Percentiles rank a stretch among this genome's conserved stretches.
Conservation (phyloP, 2,329 filamentous ascomycete genomes). For the Elsinoe ampelina region DNA sequence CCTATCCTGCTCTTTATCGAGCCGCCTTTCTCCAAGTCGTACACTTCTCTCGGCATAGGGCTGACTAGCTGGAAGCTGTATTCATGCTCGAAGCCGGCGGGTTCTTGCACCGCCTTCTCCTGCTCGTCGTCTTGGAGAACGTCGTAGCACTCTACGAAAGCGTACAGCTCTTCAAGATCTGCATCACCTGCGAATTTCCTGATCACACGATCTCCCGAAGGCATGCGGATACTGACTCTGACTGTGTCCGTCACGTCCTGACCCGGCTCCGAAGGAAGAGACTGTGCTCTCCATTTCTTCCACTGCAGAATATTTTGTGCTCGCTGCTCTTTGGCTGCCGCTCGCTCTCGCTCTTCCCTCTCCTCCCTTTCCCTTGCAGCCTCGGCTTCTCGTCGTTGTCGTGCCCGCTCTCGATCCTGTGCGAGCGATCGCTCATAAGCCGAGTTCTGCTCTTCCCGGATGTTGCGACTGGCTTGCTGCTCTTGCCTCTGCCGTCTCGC, state of each 20-base stretch:
- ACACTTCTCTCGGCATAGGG: conserved; percentile 75
- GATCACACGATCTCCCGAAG: conserved; percentile 63
- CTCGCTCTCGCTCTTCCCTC: conserved; percentile 55
- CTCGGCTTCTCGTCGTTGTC: conserved; percentile 67
- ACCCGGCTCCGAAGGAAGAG: conserved; percentile 59
- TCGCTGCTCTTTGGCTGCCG: conserved; percentile 51
- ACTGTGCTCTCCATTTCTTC: conserved; percentile 67
- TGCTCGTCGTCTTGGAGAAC: conserved; percentile 41
- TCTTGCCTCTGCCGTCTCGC: conserved; percentile 69
- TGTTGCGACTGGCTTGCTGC: conserved; percentile 67
- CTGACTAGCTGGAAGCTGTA: conserved; percentile 82
- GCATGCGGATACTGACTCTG: conserved; percentile 55
- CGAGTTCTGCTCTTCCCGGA: conserved; percentile 82
- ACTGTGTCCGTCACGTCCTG: conserved; percentile 58
- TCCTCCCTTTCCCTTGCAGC: conserved; percentile 52
- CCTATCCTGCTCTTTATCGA: conserved; percentile 67
- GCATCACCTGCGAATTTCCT: conserved; percentile 63
- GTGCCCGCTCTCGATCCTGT: conserved; percentile 73
- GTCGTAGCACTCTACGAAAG: conserved; percentile 88
- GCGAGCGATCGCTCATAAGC: conserved; percentile 91
- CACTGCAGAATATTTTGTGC: conserved; percentile 56
- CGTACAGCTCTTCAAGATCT: conserved; percentile 80
- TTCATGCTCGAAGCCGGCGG: conserved; percentile 63
- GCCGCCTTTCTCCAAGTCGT: conserved; percentile 56
- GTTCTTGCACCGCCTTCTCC: conserved; percentile 39